Evolutionary conservation across 1,139 yeast genomes (phyloP).

Genomic region (Chernovozyma sophiae-reginae): DNA sequence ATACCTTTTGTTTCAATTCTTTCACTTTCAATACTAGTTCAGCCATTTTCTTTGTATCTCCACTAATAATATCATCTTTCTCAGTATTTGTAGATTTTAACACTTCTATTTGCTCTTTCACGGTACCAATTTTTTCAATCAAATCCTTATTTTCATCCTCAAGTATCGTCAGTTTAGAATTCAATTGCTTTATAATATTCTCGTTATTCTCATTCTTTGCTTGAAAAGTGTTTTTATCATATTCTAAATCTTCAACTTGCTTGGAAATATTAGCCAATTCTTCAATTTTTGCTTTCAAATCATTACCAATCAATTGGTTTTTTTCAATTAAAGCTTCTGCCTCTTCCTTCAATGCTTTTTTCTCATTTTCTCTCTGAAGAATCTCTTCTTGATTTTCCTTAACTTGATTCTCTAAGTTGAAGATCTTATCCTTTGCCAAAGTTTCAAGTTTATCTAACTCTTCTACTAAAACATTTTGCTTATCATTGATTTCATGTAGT

Average conservation of each 20-base stretch:
- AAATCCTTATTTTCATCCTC: constrained; percentile 1
- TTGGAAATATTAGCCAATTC: neutral
- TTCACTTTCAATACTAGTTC: constrained; percentile 20
- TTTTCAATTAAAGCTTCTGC: neutral
- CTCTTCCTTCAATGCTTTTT: neutral
- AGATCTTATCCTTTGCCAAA: constrained; percentile 19
- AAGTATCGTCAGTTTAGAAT: constrained; percentile 6
- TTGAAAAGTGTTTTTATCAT: neutral
- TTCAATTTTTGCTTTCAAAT: neutral
- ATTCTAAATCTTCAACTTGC: neutral
- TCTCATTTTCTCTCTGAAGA: neutral
- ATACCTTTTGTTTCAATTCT: constrained; percentile 9
- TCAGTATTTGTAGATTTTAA: constrained; percentile 12
- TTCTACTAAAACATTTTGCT: constrained; percentile 19
- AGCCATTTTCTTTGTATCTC: constrained; percentile 21
- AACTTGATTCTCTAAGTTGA: constrained; percentile 16
- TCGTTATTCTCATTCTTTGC: constrained; percentile 1
- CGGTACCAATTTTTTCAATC: neutral
- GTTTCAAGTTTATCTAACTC: constrained; percentile 20
- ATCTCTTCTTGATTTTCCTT: constrained; percentile 6
- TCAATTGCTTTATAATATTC: neutral
- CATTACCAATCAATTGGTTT: neutral
- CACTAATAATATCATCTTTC: constrained; percentile 22
- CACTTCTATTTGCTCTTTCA: constrained; percentile 3
- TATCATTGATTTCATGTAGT: constrained; percentile 12